Evolutionary conservation across 306 rosid genomes (phyloP).

Genomic region (Gleditsia sinensis): DNA sequence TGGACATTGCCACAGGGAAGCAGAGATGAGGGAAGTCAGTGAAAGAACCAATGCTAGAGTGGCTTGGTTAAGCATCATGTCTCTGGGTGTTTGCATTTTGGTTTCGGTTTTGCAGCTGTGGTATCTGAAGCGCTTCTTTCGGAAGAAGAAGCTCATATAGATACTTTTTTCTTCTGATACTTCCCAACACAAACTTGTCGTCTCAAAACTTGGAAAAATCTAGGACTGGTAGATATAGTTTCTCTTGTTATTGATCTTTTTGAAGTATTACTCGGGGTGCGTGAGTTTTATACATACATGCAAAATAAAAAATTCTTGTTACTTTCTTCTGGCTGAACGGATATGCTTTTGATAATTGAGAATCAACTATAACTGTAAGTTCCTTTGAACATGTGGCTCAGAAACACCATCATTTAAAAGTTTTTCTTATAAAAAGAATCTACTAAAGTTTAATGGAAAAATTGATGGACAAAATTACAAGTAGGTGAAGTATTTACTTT

Average conservation of each 20-base stretch:
- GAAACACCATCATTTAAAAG: slow-evolving; percentile 8
- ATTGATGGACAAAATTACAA: too few relatives aligned
- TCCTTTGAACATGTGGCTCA: slow-evolving; percentile 8
- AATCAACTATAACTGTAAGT: neutral
- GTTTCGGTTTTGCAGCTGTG: slow-evolving; percentile 45
- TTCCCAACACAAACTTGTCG: slow-evolving; percentile 25
- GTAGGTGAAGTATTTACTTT: too few relatives aligned
- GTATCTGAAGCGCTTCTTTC: slow-evolving; percentile 50
- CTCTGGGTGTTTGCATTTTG: slow-evolving; percentile 50
- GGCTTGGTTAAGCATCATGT: slow-evolving; percentile 59
- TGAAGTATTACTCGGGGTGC: slow-evolving; percentile 17
- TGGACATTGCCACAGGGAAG: slow-evolving; percentile 55
- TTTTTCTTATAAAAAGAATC: neutral
- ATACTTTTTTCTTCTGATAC: slow-evolving; percentile 5
- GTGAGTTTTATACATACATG: slow-evolving; percentile 17
- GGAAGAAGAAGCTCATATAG: slow-evolving; percentile 77
- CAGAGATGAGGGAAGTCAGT: slow-evolving; percentile 66
- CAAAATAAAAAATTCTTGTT: neutral
- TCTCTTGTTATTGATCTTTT: slow-evolving; percentile 18
- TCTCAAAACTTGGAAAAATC: slow-evolving; percentile 31
- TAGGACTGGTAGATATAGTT: slow-evolving; percentile 26
- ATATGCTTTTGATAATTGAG: slow-evolving; percentile 27
- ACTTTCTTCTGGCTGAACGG: neutral
- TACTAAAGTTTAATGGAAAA: neutral
- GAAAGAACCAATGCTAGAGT: slow-evolving; percentile 58